Conservation (phyloP, 1,284 basidiomycete species). For the Xerocomus minutiporus region DNA sequence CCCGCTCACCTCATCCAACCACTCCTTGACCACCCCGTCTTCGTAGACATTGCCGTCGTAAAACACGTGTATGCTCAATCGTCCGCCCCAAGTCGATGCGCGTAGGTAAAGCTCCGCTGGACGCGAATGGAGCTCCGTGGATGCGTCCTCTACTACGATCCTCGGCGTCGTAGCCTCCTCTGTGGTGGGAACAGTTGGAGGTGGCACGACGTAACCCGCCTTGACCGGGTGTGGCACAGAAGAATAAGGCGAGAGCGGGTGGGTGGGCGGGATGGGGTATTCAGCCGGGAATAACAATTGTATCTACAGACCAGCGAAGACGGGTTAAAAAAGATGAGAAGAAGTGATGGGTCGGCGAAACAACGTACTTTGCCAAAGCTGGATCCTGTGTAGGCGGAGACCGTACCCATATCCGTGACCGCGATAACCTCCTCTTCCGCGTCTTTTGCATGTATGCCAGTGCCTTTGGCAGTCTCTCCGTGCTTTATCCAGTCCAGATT, state of each 20-base stretch:
- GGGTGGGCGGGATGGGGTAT: constrained; percentile 22
- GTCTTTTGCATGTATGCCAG: not conserved
- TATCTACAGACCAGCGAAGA: constrained; percentile 16
- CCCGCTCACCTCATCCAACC: constrained; percentile 32
- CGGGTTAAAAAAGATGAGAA: not conserved
- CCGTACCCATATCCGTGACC: constrained; percentile 5
- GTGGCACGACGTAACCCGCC: constrained; percentile 20
- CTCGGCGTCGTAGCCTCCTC: not conserved
- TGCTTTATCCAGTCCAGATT: constrained; percentile 16
- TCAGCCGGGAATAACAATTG: constrained; percentile 11
- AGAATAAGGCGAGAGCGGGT: constrained; percentile 21
- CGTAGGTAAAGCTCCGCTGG: constrained; percentile 48
- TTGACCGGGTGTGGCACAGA: constrained; percentile 14
- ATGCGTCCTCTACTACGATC: constrained; percentile 8
- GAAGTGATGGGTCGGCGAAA: not conserved
- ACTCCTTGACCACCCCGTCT: not conserved
- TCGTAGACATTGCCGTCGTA: constrained; percentile 38
- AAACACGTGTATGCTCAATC: constrained; percentile 34
- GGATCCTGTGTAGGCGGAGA: constrained; percentile 14
- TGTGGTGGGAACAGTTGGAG: not conserved
- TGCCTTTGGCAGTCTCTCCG: too few relatives aligned
- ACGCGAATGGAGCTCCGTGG: constrained; percentile 37
- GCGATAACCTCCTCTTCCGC: not conserved
- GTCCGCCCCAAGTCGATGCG: constrained; percentile 33
- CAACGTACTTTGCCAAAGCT: constrained; percentile 11